These are phyloP conservation scores for sunflower (Helianthus annuus) DNA, from an alignment of 129 eudicot genomes.

Conservation along the genomic window HanXRQr2.0-SUNRISE NC_035449.2:187992441-187992940, in stretches of 20 bases:
- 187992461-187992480: conserved; percentile 57
- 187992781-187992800: conserved; percentile 66
- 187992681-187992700: conserved; percentile 62
- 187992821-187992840: conserved; percentile 1
- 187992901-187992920: too few species aligned
- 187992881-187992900: too few species aligned
- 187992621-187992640: too few species aligned
- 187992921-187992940: too few species aligned
- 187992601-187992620: conserved; percentile 65
- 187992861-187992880: too few species aligned
- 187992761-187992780: conserved; percentile 81
- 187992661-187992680: too few species aligned
- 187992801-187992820: conserved; percentile 56
- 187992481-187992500: conserved; percentile 36
- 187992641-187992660: too few species aligned
- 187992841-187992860: too few species aligned
- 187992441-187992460: conserved; percentile 31
- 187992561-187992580: conserved; percentile 64
- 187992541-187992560: conserved; percentile 47
- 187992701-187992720: conserved; percentile 60
- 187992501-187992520: conserved; percentile 34
- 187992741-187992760: conserved; percentile 80
- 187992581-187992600: conserved; percentile 69
- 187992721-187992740: conserved; percentile 76
- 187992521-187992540: conserved; percentile 25